These are phyloP conservation scores for Ehretia macrophylla DNA, from an alignment of 257 asterid species.

Conservation along the genomic window DNA sequence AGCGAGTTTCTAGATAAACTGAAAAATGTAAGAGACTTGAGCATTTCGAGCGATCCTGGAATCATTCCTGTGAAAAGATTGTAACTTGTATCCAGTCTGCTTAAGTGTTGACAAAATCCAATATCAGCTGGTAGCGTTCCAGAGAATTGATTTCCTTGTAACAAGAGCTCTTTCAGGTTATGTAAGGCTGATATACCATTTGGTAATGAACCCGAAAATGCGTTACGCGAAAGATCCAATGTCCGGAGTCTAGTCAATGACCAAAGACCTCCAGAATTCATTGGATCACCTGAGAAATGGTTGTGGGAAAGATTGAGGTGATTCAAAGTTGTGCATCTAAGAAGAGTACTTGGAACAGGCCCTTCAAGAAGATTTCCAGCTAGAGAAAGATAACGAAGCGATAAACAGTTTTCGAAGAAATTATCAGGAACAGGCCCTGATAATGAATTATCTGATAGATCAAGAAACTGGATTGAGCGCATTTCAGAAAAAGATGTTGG, in stretches of 20 bases:
- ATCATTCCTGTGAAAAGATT: slow-evolving; percentile 48
- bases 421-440: slow-evolving; percentile 56
- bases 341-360: slow-evolving; percentile 40
- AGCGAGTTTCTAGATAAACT: slow-evolving; percentile 47
- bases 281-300: slow-evolving; percentile 62
- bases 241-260: slow-evolving; percentile 59
- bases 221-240: slow-evolving; percentile 67
- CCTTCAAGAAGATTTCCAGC: slow-evolving; percentile 62
- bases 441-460: slow-evolving; percentile 56
- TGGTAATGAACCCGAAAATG: slow-evolving; percentile 52
- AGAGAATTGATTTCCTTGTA: slow-evolving; percentile 58
- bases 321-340: slow-evolving; percentile 44
- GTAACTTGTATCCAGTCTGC: slow-evolving; percentile 41
- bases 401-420: slow-evolving; percentile 32
- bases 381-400: slow-evolving; percentile 55
- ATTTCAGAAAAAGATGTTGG: slow-evolving; percentile 40
- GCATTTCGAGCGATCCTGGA: slow-evolving; percentile 53
- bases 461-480: slow-evolving; percentile 61
- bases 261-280: slow-evolving; percentile 39
- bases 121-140: slow-evolving; percentile 64
- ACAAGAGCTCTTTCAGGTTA: slow-evolving; percentile 54
- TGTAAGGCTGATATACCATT: slow-evolving; percentile 46
- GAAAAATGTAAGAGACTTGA: slow-evolving; percentile 33
- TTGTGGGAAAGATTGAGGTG: slow-evolving; percentile 65
- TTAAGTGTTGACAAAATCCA: slow-evolving; percentile 71